Evolutionary conservation across 352 stramenopile genomes (phyloP), one percentile per base, ranked within the genome.

Genomic region (Phytopythium aichiense): DNA sequence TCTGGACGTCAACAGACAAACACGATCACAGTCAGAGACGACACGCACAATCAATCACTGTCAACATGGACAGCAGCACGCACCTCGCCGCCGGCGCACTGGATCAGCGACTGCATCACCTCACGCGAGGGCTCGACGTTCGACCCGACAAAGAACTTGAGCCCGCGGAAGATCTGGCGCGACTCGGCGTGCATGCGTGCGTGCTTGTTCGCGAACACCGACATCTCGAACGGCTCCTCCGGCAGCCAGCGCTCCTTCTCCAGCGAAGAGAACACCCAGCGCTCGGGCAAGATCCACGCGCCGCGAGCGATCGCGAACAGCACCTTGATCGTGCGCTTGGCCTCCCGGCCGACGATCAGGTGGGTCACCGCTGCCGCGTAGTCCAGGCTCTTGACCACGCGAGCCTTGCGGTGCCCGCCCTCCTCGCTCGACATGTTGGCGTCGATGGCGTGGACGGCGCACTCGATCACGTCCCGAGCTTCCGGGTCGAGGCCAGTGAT

Each of bases 271-370:
- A 91, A 92, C 1, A 88, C 79, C 86, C 86, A 94, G 28, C 74
- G 68, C 58, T 94, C 80, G 7, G 83, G 88, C 18, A 94, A 73
- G 65, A 94, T 90, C 80, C 80, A 92, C 22, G 83, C 81, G 1
- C 86, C 86, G 56, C 80, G 83, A 15, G 86, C 86, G 56, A 94
- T 88, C 22, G 81, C 86, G 53, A 94, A 94, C 4, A 94, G 63
- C 38, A 92, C 81, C 73, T 94, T 94, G 65, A 94, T 89, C 18
- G 86, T 94, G 28, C 86, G 81, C 71, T 79, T 88, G 23, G 77
- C 70, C 22, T 87, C 76, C 45, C 77, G 71, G 7, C 80, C 81
- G 15, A 92, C 80, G 40, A 94, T 79, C 31, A 94, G 70, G 48
- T 94, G 86, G 16, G 86, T 94, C 30, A 94, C 77, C 13, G 70